Base-by-base conservation (phyloP, 352 stramenopile genomes). In the Pythium pectinolyticum region DNA sequence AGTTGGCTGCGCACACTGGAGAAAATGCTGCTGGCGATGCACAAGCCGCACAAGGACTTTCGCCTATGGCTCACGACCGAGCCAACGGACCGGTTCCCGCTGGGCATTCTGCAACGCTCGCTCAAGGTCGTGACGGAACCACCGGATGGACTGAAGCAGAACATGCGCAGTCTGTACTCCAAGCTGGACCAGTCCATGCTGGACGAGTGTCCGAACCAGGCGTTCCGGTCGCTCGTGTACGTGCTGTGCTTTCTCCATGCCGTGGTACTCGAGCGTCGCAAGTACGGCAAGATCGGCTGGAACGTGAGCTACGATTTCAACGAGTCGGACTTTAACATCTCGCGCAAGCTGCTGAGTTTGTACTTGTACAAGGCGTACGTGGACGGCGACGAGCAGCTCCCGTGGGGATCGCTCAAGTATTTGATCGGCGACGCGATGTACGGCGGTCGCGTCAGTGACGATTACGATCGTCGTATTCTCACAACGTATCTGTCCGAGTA, bases 271-370 rank as follows among this genome's bases (percentile, higher is more conserved):
- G 95, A 98, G 75, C 82, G 95, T 5, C 80, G 94, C 39, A 98
- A 98, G 69, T 98, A 98, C 57, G 95, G 95, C 51, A 98, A 98
- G 70, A 98, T 98, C 61, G 95, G 95, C 32, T 98, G 93, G 90
- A 98, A 98, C 61, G 94, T 98, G 20, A 93, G 84, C 69, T 98
- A 98, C 72, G 95, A 98, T 65, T 98, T 98, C 53, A 98, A 98
- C 70, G 95, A 98, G 69, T 97, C 89, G 22, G 95, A 98, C 67
- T 98, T 98, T 57, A 93, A 93, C 28, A 97, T 98, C 50, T 97
- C 87, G 8, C 73, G 92, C 39, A 91, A 94, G 47, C 70, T 98
- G 40, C 75, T 98, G 15, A 88, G 76, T 37, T 70, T 98, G 1
- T 98, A 98, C 68, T 67, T 98, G 20, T 90, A 91, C 67, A 98